Evolutionary conservation across 805 yeast genomes (phyloP).

Genomic region (Saturnispora bothae): DNA sequence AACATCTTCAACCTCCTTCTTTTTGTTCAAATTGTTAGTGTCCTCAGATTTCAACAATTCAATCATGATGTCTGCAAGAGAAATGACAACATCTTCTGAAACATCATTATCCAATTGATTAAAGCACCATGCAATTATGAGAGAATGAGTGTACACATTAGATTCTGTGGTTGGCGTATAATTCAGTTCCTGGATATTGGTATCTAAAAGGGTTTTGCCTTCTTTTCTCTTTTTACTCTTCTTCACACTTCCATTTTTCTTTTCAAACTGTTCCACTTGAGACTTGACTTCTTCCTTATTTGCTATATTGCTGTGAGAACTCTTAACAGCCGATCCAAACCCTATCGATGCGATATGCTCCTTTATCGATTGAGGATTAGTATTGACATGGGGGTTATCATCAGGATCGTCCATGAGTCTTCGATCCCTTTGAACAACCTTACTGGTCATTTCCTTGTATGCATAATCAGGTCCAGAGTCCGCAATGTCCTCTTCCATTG

Average conservation of each 20-base stretch:
- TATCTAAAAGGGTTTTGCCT: slow-evolving; percentile 23
- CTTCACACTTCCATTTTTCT: slow-evolving; percentile 5
- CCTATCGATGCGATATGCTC: slow-evolving; percentile 61
- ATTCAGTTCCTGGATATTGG: slow-evolving; percentile 36
- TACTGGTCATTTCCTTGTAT: slow-evolving; percentile 68
- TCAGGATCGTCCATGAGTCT: slow-evolving; percentile 35
- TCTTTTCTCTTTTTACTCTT: slow-evolving; percentile 10
- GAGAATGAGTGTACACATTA: slow-evolving; percentile 41
- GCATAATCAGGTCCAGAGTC: slow-evolving; percentile 31
- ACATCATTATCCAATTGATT: slow-evolving; percentile 53
- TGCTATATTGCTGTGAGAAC: slow-evolving; percentile 15
- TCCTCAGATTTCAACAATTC: slow-evolving; percentile 42
- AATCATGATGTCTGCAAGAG: slow-evolving; percentile 60
- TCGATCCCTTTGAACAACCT: slow-evolving; percentile 53
- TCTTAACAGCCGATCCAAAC: slow-evolving; percentile 38
- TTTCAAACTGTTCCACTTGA: slow-evolving; percentile 9
- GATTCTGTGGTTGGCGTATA: slow-evolving; percentile 56
- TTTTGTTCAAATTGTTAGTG: slow-evolving; percentile 33
- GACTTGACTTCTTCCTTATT: slow-evolving; percentile 12
- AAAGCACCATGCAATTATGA: slow-evolving; percentile 50
- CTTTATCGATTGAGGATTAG: slow-evolving; percentile 61
- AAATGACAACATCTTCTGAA: slow-evolving; percentile 59
- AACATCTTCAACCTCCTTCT: slow-evolving; percentile 40
- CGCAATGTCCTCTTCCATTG: slow-evolving; percentile 4
- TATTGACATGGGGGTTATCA: slow-evolving; percentile 36